Evolutionary conservation across 2,329 filamentous ascomycete species (phyloP), one percentile per base, ranked within the genome.

Genomic region (Claviceps fusiformis): DNA sequence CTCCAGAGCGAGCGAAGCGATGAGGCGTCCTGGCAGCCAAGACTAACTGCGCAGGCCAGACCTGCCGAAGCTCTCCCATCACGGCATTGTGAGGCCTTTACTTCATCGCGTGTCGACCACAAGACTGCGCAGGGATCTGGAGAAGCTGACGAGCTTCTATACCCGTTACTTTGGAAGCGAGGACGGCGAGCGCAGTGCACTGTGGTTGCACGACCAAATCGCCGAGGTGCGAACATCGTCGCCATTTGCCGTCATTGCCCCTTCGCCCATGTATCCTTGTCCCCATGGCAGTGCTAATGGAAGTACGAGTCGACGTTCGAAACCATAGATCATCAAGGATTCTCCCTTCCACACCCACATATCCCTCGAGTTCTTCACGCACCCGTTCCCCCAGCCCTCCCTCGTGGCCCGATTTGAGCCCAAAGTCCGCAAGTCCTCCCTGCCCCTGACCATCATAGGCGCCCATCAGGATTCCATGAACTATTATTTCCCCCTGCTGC

Each of bases 51-150:
- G 27, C 5, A 33, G 50, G 43, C 19, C 44, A 70, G 68, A 68
- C 29, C 60, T 70, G 3, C 68, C 68, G 35, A 61, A 67, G n/a
- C 55, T 70, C 7, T 59, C 60, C 0, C 74, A 85, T 62, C 78
- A 82, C 53, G 68, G 75, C 46, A 76, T 74, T 3, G 71, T 89
- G 55, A 72, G 69, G 55, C 75, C 78, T 3, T 68, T 89, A 52
- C 70, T 84, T 52, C 71, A 75, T 55, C 70, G 78, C 47, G 73
- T 89, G 44, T 75, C 80, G 46, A 83, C 82, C 66, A 68, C 76
- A 54, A 80, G 83, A 58, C 86, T 89, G 82, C 73, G 72, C 59
- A 70, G 75, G 57, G 79, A 87, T 61, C 72, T 89, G 47, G 75
- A 83, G 63, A 78, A 75, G 45, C 77, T 84, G 64, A 82, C 80